Percentiles rank a stretch among this genome's conserved stretches.
Evolutionary conservation across 352 stramenopile genomes (phyloP).

Genomic region (Phytophthora foliorum): DNA sequence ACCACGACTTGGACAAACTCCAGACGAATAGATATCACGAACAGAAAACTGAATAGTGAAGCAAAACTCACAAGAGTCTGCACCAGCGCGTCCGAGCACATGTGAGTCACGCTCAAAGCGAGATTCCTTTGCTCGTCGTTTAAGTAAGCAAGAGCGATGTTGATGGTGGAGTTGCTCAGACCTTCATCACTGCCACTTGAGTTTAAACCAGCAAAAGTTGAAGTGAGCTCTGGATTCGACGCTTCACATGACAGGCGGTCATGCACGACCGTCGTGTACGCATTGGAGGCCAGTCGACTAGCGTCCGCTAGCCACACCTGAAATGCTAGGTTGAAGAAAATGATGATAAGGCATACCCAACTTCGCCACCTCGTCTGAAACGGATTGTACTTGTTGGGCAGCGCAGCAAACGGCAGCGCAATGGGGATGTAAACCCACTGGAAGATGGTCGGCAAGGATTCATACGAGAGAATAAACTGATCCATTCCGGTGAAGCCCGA

Average conservation of each 20-base stretch:
- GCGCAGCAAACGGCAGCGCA: constrained; percentile 78
- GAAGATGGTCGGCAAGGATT: constrained; percentile 52
- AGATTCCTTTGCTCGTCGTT: constrained; percentile 45
- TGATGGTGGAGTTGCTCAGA: constrained; percentile 33
- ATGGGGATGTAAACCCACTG: constrained; percentile 81
- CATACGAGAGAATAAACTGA: constrained; percentile 70
- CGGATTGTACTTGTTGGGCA: constrained; percentile 72
- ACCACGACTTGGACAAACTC: constrained; percentile 90
- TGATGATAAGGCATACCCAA: constrained; percentile 81
- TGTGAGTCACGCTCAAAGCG: constrained; percentile 46
- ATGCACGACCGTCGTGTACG: constrained; percentile 53
- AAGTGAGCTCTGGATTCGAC: constrained; percentile 30
- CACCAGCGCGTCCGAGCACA: constrained; percentile 69
- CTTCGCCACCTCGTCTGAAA: constrained; percentile 81
- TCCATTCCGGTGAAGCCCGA: constrained; percentile 74
- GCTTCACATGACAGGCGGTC: constrained; percentile 48
- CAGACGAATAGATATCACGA: constrained; percentile 86
- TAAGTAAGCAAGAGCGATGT: constrained; percentile 41
- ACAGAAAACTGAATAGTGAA: constrained; percentile 85
- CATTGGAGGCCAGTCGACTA: constrained; percentile 58
- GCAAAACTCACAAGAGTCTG: constrained; percentile 76
- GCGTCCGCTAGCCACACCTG: constrained; percentile 79
- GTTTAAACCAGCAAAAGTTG: constrained; percentile 38
- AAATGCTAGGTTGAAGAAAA: constrained; percentile 82
- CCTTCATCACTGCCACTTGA: constrained; percentile 26